phyloP scores from a whole-genome alignment of 1,139 yeast genomes.

The Magnusiomyces magnusii region DNA sequence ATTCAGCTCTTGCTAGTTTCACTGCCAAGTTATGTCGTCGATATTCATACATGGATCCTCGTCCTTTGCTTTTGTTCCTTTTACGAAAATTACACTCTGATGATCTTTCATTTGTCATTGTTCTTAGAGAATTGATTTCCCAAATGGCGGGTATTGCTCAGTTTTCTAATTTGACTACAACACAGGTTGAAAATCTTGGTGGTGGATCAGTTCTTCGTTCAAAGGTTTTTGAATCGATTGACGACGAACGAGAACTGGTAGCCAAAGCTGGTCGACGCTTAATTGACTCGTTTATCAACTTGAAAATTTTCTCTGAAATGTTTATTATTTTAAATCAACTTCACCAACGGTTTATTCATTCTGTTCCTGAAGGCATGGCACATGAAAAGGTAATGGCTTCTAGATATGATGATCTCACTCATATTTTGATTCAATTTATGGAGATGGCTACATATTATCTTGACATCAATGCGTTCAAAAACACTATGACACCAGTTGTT shows the following conservation, averaged over 20 bases:
- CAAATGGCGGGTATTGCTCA: slow-evolving; percentile 82
- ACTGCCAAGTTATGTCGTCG: slow-evolving; percentile 34
- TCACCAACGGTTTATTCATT: slow-evolving; percentile 30
- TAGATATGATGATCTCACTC: slow-evolving; percentile 62
- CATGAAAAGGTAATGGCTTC: slow-evolving; percentile 70
- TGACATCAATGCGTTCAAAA: slow-evolving; percentile 32
- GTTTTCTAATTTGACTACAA: slow-evolving; percentile 52
- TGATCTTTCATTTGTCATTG: slow-evolving; percentile 57
- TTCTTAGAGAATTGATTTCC: slow-evolving; percentile 59
- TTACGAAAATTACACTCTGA: slow-evolving; percentile 58
- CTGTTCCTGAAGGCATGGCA: slow-evolving; percentile 36
- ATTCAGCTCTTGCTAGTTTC: slow-evolving; percentile 35
- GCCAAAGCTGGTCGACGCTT: slow-evolving; percentile 47
- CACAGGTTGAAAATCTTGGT: slow-evolving; percentile 60
- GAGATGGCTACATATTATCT: slow-evolving; percentile 52
- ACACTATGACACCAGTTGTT: slow-evolving; percentile 40
- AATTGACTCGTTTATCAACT: slow-evolving; percentile 41
- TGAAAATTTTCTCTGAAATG: slow-evolving; percentile 51
- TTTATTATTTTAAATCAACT: slow-evolving; percentile 56
- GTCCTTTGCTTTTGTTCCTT: slow-evolving; percentile 46
- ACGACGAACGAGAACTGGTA: slow-evolving; percentile 39
- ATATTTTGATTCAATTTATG: slow-evolving; percentile 56
- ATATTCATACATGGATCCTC: slow-evolving; percentile 30
- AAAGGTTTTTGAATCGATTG: slow-evolving; percentile 53
- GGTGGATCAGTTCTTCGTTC: slow-evolving; percentile 55